phyloP scores from a whole-genome alignment of 441 rosid genomes.

The Hura crepitans region DNA sequence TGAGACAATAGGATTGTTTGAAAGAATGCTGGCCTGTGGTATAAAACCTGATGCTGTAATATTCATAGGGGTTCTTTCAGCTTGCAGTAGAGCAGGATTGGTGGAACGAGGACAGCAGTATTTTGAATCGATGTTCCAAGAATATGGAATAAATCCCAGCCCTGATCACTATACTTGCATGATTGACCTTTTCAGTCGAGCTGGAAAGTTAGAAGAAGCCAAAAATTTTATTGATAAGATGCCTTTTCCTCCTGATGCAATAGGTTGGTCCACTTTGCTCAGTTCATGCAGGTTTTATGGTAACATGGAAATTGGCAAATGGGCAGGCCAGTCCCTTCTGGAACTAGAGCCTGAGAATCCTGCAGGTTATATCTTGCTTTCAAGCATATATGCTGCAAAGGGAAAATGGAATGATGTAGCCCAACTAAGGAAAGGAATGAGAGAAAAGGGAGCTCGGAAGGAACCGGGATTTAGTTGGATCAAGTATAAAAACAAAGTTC shows the following conservation, averaged over 20 bases:
- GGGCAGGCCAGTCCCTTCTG: constrained; percentile 80
- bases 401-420: constrained; percentile 72
- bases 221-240: constrained; percentile 56
- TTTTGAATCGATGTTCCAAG: constrained; percentile 61
- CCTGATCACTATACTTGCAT: constrained; percentile 84
- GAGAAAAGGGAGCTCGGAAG: constrained; percentile 65
- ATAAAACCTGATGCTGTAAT: constrained; percentile 86
- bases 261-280: constrained; percentile 85
- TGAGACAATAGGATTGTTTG: constrained; percentile 67
- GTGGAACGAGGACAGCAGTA: constrained; percentile 69
- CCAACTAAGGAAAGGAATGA: constrained; percentile 59
- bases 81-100: constrained; percentile 93
- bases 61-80: constrained; percentile 79
- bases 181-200: constrained; percentile 88
- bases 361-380: constrained; percentile 69
- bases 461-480: constrained; percentile 98
- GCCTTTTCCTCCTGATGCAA: constrained; percentile 74
- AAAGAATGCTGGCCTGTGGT: constrained; percentile 60
- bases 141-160: constrained; percentile 53
- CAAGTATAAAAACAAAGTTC: constrained; percentile 59
- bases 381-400: constrained; percentile 68
- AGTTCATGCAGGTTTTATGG: constrained; percentile 75
- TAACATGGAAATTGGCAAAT: constrained; percentile 66
- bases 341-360: constrained; percentile 73
- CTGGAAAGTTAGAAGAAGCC: constrained; percentile 85